Conservation (phyloP, 164 flowering plant genomes). For the Magnolia changhungtana region DNA sequence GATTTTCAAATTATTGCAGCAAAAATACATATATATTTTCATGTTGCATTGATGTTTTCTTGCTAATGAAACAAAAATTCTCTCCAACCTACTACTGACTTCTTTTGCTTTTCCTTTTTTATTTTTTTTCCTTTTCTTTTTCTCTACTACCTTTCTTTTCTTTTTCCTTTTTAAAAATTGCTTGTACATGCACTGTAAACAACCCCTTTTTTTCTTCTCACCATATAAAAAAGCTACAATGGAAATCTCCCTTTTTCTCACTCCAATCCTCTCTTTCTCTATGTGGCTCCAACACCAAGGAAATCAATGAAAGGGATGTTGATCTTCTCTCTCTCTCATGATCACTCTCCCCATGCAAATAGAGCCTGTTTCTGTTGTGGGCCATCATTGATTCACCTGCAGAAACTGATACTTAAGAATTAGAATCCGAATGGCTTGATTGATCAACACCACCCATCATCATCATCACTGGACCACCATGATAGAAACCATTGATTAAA, state of each 20-base stretch:
- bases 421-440: constrained; percentile 36
- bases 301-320: constrained; percentile 50
- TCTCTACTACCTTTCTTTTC: not conserved
- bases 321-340: constrained; percentile 18
- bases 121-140: not conserved
- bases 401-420: constrained; percentile 37
- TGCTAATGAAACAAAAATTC: not conserved
- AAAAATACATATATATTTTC: not conserved
- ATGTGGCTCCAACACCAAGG: constrained; percentile 56
- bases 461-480: constrained; percentile 5
- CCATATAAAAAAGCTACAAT: not conserved
- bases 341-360: constrained; percentile 14
- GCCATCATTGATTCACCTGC: constrained; percentile 43
- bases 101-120: not conserved
- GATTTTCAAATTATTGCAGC: not conserved
- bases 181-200: constrained; percentile 18
- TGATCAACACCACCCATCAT: constrained; percentile 17
- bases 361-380: constrained; percentile 18
- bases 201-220: not conserved
- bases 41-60: not conserved
- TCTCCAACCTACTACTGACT: not conserved
- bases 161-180: constrained; percentile 3
- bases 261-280: constrained; percentile 1
- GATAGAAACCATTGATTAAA: constrained; percentile 11
- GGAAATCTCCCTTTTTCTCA: not conserved